Percentiles rank a stretch among this genome's conserved stretches.
These are phyloP conservation scores for Taphrina wiesneri DNA, from an alignment of 1,139 yeast species.

Conservation along the genomic window DNA sequence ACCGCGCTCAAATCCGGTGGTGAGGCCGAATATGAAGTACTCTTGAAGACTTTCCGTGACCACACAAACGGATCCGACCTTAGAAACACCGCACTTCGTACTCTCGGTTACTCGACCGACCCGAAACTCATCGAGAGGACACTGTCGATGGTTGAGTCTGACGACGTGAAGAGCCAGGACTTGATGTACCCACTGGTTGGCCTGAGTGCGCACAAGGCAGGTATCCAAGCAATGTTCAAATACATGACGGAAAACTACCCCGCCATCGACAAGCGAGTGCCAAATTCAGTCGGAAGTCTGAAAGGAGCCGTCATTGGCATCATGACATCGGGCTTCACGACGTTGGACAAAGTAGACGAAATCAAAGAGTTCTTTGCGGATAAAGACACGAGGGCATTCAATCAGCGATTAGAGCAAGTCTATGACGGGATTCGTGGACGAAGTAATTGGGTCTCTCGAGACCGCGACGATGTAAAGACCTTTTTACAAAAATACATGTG, in stretches of 20 bases:
- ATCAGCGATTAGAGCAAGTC: slow-evolving; percentile 70
- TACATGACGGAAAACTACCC: slow-evolving; percentile 83
- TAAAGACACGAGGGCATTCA: slow-evolving; percentile 70
- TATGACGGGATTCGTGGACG: slow-evolving; percentile 66
- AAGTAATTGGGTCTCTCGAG: slow-evolving; percentile 67
- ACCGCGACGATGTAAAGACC: slow-evolving; percentile 52
- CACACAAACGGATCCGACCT: slow-evolving; percentile 67
- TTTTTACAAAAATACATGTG: slow-evolving; percentile 26
- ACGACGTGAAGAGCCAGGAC: slow-evolving; percentile 76
- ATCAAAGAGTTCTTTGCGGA: slow-evolving; percentile 60
- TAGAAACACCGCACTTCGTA: slow-evolving; percentile 69
- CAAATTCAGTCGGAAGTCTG: slow-evolving; percentile 74
- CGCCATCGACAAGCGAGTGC: slow-evolving; percentile 60
- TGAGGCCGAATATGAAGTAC: slow-evolving; percentile 46
- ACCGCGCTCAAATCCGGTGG: slow-evolving; percentile 70
- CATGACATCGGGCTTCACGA: slow-evolving; percentile 66
- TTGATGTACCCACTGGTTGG: slow-evolving; percentile 76
- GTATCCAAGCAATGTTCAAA: slow-evolving; percentile 67
- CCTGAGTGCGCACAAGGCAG: slow-evolving; percentile 60
- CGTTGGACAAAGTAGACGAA: slow-evolving; percentile 58
- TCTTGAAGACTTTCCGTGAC: slow-evolving; percentile 62
- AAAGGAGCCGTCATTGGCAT: slow-evolving; percentile 69
- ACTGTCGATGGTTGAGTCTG: slow-evolving; percentile 61
- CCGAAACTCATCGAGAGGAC: slow-evolving; percentile 61
- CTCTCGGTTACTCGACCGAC: slow-evolving; percentile 71